Percentiles rank a stretch among this genome's conserved stretches.
phyloP scores from a whole-genome alignment of 202 grass and related monocot genomes.

The Setaria italica region DNA sequence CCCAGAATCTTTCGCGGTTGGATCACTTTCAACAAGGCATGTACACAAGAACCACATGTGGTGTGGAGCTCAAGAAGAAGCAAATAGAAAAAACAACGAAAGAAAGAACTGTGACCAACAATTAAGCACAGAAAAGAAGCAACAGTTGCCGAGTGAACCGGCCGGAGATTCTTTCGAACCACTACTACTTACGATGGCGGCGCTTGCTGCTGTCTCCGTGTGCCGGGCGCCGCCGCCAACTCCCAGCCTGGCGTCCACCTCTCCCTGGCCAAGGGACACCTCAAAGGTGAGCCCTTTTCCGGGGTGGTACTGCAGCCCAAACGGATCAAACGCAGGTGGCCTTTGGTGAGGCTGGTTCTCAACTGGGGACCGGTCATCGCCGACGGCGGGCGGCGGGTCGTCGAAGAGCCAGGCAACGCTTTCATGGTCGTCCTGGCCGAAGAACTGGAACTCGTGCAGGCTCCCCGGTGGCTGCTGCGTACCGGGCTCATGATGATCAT shows the following conservation, averaged over 20 bases:
- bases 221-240: neutral
- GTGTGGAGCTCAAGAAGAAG: neutral
- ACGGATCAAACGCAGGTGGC: neutral
- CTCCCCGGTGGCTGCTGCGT: neutral
- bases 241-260: slow-evolving; percentile 23
- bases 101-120: neutral
- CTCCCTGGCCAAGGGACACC: slow-evolving; percentile 30
- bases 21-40: neutral
- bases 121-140: too few species aligned
- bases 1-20: neutral
- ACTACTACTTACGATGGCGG: slow-evolving; percentile 79
- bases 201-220: slow-evolving; percentile 28
- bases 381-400: slow-evolving; percentile 8
- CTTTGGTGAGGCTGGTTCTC: neutral
- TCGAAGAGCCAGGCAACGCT: slow-evolving; percentile 67
- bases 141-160: too few species aligned
- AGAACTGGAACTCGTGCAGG: slow-evolving; percentile 79
- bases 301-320: neutral
- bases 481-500: slow-evolving; percentile 3
- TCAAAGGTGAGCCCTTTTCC: slow-evolving; percentile 56
- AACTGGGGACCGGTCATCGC: neutral
- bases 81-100: neutral
- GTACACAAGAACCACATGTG: neutral
- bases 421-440: slow-evolving; percentile 54
- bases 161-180: neutral